phyloP scores from a whole-genome alignment of 306 rosid genomes.

The Dalbergia oliveri region DNA sequence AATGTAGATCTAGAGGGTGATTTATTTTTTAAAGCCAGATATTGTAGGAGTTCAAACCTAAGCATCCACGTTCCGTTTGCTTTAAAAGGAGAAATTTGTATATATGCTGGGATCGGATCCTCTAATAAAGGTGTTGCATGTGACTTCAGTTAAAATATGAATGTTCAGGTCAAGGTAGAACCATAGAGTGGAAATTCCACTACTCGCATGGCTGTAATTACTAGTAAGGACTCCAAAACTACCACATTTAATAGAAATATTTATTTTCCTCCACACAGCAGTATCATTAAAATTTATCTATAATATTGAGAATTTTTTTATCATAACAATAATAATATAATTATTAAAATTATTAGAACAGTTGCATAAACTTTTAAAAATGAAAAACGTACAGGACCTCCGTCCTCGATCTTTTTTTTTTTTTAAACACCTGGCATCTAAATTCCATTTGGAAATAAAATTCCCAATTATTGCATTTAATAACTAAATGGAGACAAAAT shows the following conservation, averaged over 20 bases:
- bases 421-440: background rate
- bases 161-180: background rate
- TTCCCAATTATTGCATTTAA: background rate
- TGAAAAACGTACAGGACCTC: background rate
- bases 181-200: background rate
- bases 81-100: constrained; percentile 35
- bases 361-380: too few species aligned
- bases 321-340: too few species aligned
- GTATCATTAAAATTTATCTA: too few species aligned
- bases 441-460: background rate
- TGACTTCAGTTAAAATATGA: constrained; percentile 40
- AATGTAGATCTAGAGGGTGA: constrained; percentile 38
- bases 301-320: too few species aligned
- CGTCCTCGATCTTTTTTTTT: too few species aligned
- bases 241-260: too few species aligned
- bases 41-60: constrained; percentile 23
- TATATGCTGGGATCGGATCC: constrained; percentile 17
- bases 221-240: too few species aligned
- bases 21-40: constrained; percentile 9
- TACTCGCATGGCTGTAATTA: background rate
- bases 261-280: too few species aligned
- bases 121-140: constrained; percentile 40
- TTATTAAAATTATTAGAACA: too few species aligned
- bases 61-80: constrained; percentile 51
- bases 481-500: background rate